phyloP scores from a whole-genome alignment of 2,329 filamentous ascomycete species.

The Trichoderma sp. region DNA sequence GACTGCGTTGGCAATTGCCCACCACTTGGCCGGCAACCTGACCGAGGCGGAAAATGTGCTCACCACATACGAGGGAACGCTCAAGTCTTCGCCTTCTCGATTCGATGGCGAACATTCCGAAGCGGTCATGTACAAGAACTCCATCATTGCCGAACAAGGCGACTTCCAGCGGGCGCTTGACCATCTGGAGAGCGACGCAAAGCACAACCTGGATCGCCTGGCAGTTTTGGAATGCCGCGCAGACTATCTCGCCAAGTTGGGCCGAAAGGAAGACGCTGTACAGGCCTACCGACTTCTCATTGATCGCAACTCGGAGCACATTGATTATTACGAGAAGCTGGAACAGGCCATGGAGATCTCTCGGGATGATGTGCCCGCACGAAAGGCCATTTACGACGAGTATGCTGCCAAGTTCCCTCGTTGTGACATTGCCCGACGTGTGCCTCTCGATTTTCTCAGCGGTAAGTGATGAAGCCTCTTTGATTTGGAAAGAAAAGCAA shows the following conservation, averaged over 20 bases:
- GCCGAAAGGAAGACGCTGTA: constrained; percentile 76
- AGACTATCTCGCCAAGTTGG: constrained; percentile 79
- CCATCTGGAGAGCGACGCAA: constrained; percentile 78
- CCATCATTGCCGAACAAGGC: constrained; percentile 86
- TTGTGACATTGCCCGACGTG: constrained; percentile 80
- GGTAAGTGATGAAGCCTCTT: constrained; percentile 51
- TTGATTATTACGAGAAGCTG: constrained; percentile 81
- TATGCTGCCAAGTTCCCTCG: constrained; percentile 81
- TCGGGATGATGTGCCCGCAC: constrained; percentile 61
- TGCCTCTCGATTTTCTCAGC: constrained; percentile 87
- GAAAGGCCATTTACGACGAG: constrained; percentile 73
- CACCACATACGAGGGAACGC: constrained; percentile 88
- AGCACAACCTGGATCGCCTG: constrained; percentile 79
- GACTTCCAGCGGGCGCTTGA: constrained; percentile 82
- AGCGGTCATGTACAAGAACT: constrained; percentile 92
- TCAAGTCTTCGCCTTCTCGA: constrained; percentile 78
- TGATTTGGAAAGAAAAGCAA: not conserved
- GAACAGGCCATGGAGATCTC: constrained; percentile 68
- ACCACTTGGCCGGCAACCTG: constrained; percentile 87
- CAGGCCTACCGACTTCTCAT: constrained; percentile 80
- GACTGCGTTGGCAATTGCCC: constrained; percentile 94
- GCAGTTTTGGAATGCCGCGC: constrained; percentile 85
- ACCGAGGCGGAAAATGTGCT: constrained; percentile 87
- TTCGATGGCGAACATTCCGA: constrained; percentile 91
- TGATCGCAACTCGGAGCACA: constrained; percentile 85